Evolutionary conservation across 352 stramenopile genomes (phyloP).

Genomic region (Phytophthora fragariae): DNA sequence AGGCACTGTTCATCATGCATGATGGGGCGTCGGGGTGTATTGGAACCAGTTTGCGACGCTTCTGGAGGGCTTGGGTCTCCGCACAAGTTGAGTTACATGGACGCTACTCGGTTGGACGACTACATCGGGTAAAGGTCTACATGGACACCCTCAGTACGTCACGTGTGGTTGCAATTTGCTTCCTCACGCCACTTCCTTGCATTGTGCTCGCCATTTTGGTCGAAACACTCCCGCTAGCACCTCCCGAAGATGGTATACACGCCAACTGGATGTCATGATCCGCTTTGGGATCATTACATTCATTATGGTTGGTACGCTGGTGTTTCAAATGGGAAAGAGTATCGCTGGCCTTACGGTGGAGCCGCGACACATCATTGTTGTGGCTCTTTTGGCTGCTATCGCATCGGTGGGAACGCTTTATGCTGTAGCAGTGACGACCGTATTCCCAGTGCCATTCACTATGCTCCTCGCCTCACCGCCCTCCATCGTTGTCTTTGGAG

Average conservation of each 20-base stretch:
- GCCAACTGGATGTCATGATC: neutral
- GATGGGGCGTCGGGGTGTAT: neutral
- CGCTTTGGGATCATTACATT: neutral
- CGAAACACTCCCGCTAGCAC: neutral
- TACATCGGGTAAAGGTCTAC: neutral
- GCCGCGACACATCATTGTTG: neutral
- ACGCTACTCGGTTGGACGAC: neutral
- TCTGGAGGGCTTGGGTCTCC: neutral
- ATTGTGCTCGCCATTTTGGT: neutral
- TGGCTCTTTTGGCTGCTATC: neutral
- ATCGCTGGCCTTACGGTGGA: neutral
- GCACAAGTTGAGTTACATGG: neutral
- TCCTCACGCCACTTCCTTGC: neutral
- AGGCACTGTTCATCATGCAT: neutral
- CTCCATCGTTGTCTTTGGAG: neutral
- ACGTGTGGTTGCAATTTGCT: neutral
- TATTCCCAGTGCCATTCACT: neutral
- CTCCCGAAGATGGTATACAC: neutral
- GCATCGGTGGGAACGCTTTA: neutral
- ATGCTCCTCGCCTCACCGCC: slow-evolving; percentile 1
- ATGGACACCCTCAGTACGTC: slow-evolving; percentile 1
- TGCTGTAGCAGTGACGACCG: neutral
- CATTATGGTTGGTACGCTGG: slow-evolving; percentile 1
- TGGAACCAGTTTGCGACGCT: neutral
- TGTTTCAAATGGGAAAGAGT: slow-evolving; percentile 1